Evolutionary conservation across 2,329 filamentous ascomycete genomes (phyloP).

Genomic region (Tricladium varicosporioides): DNA sequence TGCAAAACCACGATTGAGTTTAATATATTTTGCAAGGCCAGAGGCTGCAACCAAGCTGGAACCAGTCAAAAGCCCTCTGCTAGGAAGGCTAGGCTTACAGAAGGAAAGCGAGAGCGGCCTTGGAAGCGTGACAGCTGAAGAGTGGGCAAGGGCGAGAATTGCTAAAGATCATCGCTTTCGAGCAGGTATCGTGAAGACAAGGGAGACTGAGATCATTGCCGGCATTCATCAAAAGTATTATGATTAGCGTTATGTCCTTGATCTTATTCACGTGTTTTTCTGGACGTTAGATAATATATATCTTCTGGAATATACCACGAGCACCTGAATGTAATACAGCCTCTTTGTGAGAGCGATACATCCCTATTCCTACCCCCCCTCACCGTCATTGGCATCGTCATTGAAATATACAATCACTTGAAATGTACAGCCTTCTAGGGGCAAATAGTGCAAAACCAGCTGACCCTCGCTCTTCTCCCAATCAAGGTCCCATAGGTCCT

Average conservation of each 20-base stretch:
- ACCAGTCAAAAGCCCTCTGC: constrained; percentile 30
- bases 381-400: too few species aligned
- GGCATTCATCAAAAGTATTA: constrained; percentile 26
- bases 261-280: too few species aligned
- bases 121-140: constrained; percentile 41
- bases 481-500: too few species aligned
- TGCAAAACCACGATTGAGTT: constrained; percentile 40
- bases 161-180: constrained; percentile 22
- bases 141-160: constrained; percentile 39
- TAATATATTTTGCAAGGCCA: constrained; percentile 42
- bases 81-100: constrained; percentile 29
- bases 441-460: too few species aligned
- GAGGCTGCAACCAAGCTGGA: constrained; percentile 19
- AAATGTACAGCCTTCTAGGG: too few species aligned
- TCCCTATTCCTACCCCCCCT: too few species aligned
- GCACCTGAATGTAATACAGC: too few species aligned
- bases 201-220: constrained; percentile 21
- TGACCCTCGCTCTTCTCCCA: too few species aligned
- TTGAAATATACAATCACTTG: too few species aligned
- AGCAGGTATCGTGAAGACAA: constrained; percentile 10
- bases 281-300: too few species aligned
- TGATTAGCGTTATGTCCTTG: constrained; percentile 21
- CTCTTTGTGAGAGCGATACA: too few species aligned
- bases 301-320: too few species aligned
- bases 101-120: constrained; percentile 28